Base-by-base conservation (phyloP, 257 asterid genomes). In the Petrea volubilis region DNA sequence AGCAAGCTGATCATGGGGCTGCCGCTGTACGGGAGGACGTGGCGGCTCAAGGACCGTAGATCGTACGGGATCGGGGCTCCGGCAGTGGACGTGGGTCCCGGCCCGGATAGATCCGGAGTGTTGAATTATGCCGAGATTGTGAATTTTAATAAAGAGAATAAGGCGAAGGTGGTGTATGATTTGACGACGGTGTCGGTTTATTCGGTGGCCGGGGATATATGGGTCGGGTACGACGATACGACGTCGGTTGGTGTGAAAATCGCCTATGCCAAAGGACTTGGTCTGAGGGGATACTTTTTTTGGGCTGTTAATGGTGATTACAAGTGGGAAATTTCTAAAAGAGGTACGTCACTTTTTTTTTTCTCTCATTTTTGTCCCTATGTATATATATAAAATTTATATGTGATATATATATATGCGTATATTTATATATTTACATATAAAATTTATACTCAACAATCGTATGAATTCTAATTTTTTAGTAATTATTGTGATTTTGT, bases 181-280 rank as follows among this genome's bases (percentile, higher is more conserved):
- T 9, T 29, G 63, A 83, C 31, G 11, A 87, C 88, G 0, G 84
- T 80, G 23, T 90, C 97, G 15, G 78, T 78, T 5, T 93, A 90
- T 40, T 87, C 98, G 0, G 88, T 90, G 15, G 83, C 90, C 0
- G 93, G 90, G 3, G 72, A 21, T 74, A 12, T 59, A 10, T 92
- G 98, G 98, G 75, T 92, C 7, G 98, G 98, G 40, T 92, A 90
- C 44, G 98, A 92, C 71, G 93, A 90, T 62, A 15, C 50, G 0
- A 68, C 40, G 38, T 73, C 96, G 0, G 81, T 83, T 0, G 43
- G 76, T 0, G 82, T 12, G 1, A 90, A 89, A 72, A 68, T 85
- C 24, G 62, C 25, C 0, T 92, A 81, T 34, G 98, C 98, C 57
- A 77, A 38, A 51, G 29, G 27, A 13, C 83, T 81, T 7, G 79